Conservation (phyloP, 2,329 filamentous ascomycete genomes). For the Grosmannia huntii region DNA sequence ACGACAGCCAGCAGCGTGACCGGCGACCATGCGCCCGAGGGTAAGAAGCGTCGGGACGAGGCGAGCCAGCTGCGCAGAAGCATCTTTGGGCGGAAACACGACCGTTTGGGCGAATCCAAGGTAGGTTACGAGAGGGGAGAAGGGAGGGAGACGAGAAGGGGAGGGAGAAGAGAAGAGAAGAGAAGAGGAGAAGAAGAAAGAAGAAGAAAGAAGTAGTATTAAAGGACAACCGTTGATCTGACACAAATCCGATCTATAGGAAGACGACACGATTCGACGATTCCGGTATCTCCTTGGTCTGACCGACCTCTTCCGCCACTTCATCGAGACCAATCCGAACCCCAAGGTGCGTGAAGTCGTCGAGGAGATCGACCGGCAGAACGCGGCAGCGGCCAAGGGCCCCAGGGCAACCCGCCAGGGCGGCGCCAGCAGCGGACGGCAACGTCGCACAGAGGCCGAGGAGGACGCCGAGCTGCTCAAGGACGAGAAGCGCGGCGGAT, state of each 20-base stretch:
- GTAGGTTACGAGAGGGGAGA: slow-evolving; percentile 27
- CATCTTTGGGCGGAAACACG: slow-evolving; percentile 91
- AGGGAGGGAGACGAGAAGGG: too few species aligned
- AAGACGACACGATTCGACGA: slow-evolving; percentile 86
- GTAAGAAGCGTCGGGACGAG: slow-evolving; percentile 74
- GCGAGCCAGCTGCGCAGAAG: slow-evolving; percentile 82
- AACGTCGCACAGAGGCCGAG: slow-evolving; percentile 87
- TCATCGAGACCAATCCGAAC: slow-evolving; percentile 95
- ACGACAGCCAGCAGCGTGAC: slow-evolving; percentile 72
- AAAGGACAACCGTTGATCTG: too few species aligned
- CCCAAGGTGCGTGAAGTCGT: slow-evolving; percentile 91
- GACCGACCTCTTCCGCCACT: slow-evolving; percentile 95
- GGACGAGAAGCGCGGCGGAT: slow-evolving; percentile 79
- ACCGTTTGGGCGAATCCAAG: slow-evolving; percentile 83
- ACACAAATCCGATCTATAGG: slow-evolving; percentile 32
- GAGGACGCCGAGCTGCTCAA: slow-evolving; percentile 83
- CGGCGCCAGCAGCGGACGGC: slow-evolving; percentile 64
- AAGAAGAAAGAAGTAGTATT: too few species aligned
- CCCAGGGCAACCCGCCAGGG: slow-evolving; percentile 75
- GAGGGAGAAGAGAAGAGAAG: not conserved
- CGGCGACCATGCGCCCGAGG: slow-evolving; percentile 62
- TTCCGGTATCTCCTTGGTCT: slow-evolving; percentile 92
- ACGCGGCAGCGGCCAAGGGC: slow-evolving; percentile 56
- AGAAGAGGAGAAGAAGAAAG: not conserved
- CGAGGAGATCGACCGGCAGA: slow-evolving; percentile 86